Conservation (phyloP, 257 asterid species). For the Solanum sparsipilum region DNA sequence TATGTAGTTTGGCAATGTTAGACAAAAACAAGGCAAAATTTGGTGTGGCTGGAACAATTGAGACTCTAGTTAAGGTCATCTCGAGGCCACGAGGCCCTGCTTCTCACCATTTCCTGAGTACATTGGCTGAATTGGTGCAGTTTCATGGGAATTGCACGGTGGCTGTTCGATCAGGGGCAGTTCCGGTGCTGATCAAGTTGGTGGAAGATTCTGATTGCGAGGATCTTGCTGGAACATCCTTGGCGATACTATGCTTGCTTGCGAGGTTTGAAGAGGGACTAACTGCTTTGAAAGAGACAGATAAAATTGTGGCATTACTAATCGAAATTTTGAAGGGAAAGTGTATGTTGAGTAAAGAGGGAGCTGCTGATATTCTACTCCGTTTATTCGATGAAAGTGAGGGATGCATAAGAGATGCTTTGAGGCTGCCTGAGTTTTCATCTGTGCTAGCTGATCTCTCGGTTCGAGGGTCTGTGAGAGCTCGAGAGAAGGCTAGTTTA, state of each 20-base stretch:
- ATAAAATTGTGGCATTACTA: constrained; percentile 27
- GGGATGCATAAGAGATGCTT: constrained; percentile 40
- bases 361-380: constrained; percentile 54
- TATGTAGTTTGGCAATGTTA: constrained; percentile 78
- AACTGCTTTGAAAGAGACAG: constrained; percentile 28
- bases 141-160: constrained; percentile 81
- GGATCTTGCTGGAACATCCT: constrained; percentile 58
- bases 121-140: constrained; percentile 68
- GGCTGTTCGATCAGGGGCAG: constrained; percentile 56
- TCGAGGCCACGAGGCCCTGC: constrained; percentile 30
- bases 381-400: constrained; percentile 60
- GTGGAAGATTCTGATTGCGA: constrained; percentile 30
- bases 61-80: constrained; percentile 41
- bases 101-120: constrained; percentile 56
- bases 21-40: constrained; percentile 75
- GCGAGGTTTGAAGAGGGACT: constrained; percentile 73
- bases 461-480: constrained; percentile 51
- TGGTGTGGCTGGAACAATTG: constrained; percentile 58
- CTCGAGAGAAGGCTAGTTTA: constrained; percentile 47
- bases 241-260: constrained; percentile 37
- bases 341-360: constrained; percentile 58
- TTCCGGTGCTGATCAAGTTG: constrained; percentile 33
- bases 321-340: constrained; percentile 38
- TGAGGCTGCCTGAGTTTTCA: constrained; percentile 36
- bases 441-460: constrained; percentile 64